These are phyloP conservation scores for Gossypium sturtianum DNA, from an alignment of 345 rosid species.

Conservation along the genomic window DNA sequence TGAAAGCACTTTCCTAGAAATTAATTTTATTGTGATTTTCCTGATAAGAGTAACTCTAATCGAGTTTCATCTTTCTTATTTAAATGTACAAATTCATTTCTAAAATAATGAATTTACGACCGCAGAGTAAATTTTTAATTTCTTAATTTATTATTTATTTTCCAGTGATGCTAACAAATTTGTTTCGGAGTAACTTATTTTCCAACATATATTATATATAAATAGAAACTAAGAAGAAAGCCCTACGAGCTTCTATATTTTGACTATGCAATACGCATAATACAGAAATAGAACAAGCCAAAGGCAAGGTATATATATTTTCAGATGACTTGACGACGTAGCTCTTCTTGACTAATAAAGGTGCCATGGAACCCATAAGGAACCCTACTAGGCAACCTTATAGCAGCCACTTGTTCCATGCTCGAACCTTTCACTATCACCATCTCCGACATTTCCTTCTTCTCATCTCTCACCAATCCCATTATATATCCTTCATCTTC, in stretches of 20 bases:
- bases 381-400: slow-evolving; percentile 53
- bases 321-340: slow-evolving; percentile 27
- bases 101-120: no score
- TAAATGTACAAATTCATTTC: no score
- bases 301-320: not conserved
- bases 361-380: slow-evolving; percentile 81
- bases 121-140: no score
- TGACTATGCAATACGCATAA: not conserved
- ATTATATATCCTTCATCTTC: slow-evolving; percentile 55
- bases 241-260: not conserved
- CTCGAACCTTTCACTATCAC: slow-evolving; percentile 39
- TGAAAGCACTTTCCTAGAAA: no score
- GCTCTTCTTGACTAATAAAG: slow-evolving; percentile 40
- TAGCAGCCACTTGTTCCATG: slow-evolving; percentile 49
- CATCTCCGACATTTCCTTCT: slow-evolving; percentile 44
- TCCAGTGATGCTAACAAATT: no score
- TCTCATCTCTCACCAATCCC: slow-evolving; percentile 59
- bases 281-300: no score
- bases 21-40: no score
- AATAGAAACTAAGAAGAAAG: not conserved
- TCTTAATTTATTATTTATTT: no score
- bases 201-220: no score
- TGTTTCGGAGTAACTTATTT: no score
- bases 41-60: no score
- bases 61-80: no score